Conservation (phyloP, 2,329 filamentous ascomycete species). For the Fusarium sp. region DNA sequence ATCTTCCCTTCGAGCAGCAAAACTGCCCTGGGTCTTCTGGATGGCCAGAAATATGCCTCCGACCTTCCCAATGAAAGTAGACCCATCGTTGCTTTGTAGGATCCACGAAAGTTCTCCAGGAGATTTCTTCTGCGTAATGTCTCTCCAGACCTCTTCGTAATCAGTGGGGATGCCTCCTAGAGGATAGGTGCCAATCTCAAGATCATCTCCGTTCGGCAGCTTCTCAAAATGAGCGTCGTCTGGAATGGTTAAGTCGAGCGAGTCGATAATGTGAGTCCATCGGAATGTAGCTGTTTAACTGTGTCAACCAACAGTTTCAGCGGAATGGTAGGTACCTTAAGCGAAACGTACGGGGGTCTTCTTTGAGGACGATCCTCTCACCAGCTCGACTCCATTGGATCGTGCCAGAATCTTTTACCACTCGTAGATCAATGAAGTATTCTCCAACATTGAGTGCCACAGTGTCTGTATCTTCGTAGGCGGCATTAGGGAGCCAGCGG, state of each 20-base stretch:
- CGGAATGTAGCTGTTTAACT: slow-evolving; percentile 28
- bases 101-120: slow-evolving; percentile 30
- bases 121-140: slow-evolving; percentile 22
- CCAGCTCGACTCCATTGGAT: slow-evolving; percentile 40
- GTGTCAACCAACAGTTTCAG: not conserved
- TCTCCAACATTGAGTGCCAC: slow-evolving; percentile 40
- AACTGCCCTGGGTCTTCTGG: not conserved
- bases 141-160: slow-evolving; percentile 39
- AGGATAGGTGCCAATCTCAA: slow-evolving; percentile 32
- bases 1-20: slow-evolving; percentile 1
- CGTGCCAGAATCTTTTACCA: slow-evolving; percentile 4
- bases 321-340: not conserved
- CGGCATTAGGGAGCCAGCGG: slow-evolving; percentile 36
- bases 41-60: slow-evolving; percentile 32
- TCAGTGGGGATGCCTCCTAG: slow-evolving; percentile 19
- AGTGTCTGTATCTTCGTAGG: slow-evolving; percentile 37
- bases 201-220: slow-evolving; percentile 35
- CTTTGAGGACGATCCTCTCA: slow-evolving; percentile 26
- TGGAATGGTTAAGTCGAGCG: slow-evolving; percentile 22
- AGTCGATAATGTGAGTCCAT: slow-evolving; percentile 41
- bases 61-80: slow-evolving; percentile 31
- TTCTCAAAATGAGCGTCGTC: slow-evolving; percentile 37
- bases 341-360: slow-evolving; percentile 22
- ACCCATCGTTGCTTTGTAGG: slow-evolving; percentile 28
- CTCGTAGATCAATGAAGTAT: slow-evolving; percentile 36